Conservation (phyloP, 371 early-diverging fungal genomes). For the Mortierella sp. region DNA sequence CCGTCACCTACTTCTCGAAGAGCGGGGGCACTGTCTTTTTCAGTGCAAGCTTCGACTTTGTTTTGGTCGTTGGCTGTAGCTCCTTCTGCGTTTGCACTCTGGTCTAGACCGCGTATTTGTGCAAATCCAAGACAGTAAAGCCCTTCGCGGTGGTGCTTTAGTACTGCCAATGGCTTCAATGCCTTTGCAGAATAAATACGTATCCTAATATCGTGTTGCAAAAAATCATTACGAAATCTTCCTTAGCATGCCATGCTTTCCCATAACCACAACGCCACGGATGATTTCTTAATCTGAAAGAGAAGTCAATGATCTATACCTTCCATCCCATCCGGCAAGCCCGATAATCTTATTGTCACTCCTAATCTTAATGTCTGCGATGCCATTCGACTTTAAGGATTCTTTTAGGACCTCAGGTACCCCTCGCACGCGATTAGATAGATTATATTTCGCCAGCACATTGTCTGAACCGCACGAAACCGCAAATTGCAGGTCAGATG, state of each 20-base stretch:
- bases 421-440: constrained; percentile 19
- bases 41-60: background rate
- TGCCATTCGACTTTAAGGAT: constrained; percentile 37
- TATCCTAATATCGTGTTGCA: constrained; percentile 20
- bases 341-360: constrained; percentile 39
- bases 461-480: constrained; percentile 45
- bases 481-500: constrained; percentile 22
- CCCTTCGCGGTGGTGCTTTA: constrained; percentile 46
- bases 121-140: constrained; percentile 40
- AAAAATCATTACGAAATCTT: too few relatives aligned
- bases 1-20: background rate
- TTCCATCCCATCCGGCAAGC: constrained; percentile 57
- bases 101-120: background rate
- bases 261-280: too few relatives aligned
- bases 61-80: background rate
- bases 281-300: too few relatives aligned
- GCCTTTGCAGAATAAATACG: constrained; percentile 42
- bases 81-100: background rate
- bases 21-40: background rate
- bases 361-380: constrained; percentile 34
- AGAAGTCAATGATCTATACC: constrained; percentile 13
- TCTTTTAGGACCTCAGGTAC: constrained; percentile 22
- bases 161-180: constrained; percentile 50
- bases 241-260: too few relatives aligned
- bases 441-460: constrained; percentile 28